Evolutionary conservation across 257 asterid genomes (phyloP), one percentile per base, ranked within the genome.

Genomic region (Solanum ossicruentum): DNA sequence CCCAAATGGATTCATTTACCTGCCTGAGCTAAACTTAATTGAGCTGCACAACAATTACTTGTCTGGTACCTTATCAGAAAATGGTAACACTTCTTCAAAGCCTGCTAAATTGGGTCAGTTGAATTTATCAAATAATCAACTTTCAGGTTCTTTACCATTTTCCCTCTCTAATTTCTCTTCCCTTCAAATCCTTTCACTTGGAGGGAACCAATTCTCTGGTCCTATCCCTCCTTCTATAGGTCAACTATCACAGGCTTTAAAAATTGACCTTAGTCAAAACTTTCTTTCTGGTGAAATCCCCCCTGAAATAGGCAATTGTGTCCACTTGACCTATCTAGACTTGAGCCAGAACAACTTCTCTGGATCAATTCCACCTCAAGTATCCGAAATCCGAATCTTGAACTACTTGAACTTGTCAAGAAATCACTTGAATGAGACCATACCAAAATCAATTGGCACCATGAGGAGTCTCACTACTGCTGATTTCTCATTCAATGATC

Each of bases 391-490:
- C 43, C 84, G 92, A 78, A 94, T 96, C 85, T 72, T 96, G 90
- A 93, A 94, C 86, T 94, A 89, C 93, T 80, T 96, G 87, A 96
- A 96, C 81, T 85, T 96, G 49, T 96, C 99, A 20, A 87, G 97
- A 86, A 96, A 96, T 89, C 95, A 93, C 75, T 85, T 96, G 69
- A 90, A 65, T 56, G 93, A 90, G 3, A 57, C 92, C 83, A 90
- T 96, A 21, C 99, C 99, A 3, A 89, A 85, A 61, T 85, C 97
- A 2, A 86, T 96, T 32, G 95, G 89, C 49, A 61, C 93, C 12
- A 88, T 96, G 95, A 95, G 91, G 80, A 96, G 99, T 90, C 97
- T 96, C 83, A 94, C 99, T 3, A 93, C 93, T 15, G 98, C 96
- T 3, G 99, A 96, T 86, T 96, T 96, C 82, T 94, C 99, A 3